Evolutionary conservation across 192 early-diverging fungal species (phyloP).

Genomic region (Spizellomyces punctatus): DNA sequence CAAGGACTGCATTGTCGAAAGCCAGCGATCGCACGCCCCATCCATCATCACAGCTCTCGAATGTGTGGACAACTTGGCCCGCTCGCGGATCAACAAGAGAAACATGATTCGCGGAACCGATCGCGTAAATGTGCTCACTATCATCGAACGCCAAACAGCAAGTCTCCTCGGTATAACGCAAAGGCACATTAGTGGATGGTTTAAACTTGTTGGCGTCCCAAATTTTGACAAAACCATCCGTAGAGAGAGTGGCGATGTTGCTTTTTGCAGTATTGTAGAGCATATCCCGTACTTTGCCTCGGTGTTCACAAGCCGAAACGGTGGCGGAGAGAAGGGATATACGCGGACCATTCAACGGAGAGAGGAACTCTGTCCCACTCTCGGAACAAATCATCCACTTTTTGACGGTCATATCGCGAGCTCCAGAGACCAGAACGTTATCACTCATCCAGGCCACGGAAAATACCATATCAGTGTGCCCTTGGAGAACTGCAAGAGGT

Average conservation of each 20-base stretch:
- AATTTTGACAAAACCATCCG: conserved; percentile 65
- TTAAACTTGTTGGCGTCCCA: conserved; percentile 53
- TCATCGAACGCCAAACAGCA: conserved; percentile 33
- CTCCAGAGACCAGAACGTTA: conserved; percentile 59
- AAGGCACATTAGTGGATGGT: background rate
- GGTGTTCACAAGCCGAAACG: conserved; percentile 41
- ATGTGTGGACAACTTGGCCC: conserved; percentile 42
- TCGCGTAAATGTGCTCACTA: conserved; percentile 31
- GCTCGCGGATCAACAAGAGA: conserved; percentile 47
- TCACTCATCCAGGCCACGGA: conserved; percentile 63
- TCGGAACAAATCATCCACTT: conserved; percentile 12
- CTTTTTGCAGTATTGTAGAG: conserved; percentile 34
- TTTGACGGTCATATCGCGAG: conserved; percentile 41
- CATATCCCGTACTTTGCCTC: conserved; percentile 62
- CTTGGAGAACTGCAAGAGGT: conserved; percentile 58
- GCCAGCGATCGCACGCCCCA: conserved; percentile 70
- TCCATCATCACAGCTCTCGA: conserved; percentile 64
- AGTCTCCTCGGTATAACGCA: conserved; percentile 37
- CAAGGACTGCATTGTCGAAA: conserved; percentile 49
- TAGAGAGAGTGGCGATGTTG: conserved; percentile 58
- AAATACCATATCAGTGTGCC: conserved; percentile 71
- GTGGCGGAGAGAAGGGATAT: conserved; percentile 30
- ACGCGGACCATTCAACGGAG: background rate
- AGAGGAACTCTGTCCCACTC: background rate
- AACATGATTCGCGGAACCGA: conserved; percentile 49